Percentiles rank a stretch among this genome's conserved stretches.
These are phyloP conservation scores for Pisolithus marmoratus DNA, from an alignment of 768 basidiomycete species.

Conservation along the genomic window DNA sequence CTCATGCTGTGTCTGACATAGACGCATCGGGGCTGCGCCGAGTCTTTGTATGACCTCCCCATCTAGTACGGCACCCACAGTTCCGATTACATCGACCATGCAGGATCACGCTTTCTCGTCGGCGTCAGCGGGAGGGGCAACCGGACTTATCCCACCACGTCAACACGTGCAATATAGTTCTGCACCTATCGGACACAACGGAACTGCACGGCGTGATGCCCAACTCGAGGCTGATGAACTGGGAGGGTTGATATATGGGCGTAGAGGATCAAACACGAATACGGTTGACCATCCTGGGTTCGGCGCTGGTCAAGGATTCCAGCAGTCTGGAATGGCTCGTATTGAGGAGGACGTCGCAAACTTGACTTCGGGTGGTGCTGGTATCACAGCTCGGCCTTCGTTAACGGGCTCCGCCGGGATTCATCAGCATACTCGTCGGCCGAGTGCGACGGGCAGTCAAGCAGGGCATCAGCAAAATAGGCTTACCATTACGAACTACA, in stretches of 20 bases:
- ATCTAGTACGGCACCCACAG: constrained; percentile 24
- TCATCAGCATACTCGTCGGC: constrained; percentile 20
- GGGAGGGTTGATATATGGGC: constrained; percentile 12
- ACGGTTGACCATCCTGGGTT: constrained; percentile 26
- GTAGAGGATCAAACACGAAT: constrained; percentile 10
- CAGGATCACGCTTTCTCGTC: constrained; percentile 5
- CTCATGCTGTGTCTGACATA: constrained; percentile 10
- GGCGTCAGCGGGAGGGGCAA: neutral
- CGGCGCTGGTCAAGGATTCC: constrained; percentile 10
- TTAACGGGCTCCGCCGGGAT: constrained; percentile 7
- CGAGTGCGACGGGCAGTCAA: constrained; percentile 17
- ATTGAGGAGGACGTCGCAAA: constrained; percentile 22
- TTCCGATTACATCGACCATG: constrained; percentile 22
- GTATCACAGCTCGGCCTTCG: constrained; percentile 5
- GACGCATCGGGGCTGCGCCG: constrained; percentile 46
- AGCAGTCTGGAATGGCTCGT: constrained; percentile 13
- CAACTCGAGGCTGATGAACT: constrained; percentile 16
- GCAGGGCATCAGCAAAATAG: constrained; percentile 21
- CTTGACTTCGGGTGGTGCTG: neutral
- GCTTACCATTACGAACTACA: constrained; percentile 38
- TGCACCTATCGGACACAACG: constrained; percentile 20
- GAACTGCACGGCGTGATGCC: constrained; percentile 1
- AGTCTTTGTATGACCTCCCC: constrained; percentile 31
- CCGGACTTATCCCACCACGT: constrained; percentile 5
- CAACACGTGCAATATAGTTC: constrained; percentile 26